These are phyloP conservation scores for Sphaceloma murrayae DNA, from an alignment of 2,329 filamentous ascomycete genomes.

Conservation along the genomic window DNA sequence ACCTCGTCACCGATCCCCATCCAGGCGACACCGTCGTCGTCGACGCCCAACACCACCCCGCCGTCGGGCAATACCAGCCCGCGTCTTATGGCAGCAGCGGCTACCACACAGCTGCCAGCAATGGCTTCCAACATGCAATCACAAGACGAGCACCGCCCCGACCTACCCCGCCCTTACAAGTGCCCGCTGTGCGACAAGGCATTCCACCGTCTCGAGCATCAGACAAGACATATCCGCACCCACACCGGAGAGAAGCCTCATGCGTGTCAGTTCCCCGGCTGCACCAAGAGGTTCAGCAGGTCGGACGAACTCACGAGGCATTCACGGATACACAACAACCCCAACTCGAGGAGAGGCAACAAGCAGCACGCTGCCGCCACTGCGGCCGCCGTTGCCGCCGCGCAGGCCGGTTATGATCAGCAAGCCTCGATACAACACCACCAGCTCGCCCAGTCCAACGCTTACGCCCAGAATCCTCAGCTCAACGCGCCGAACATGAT, in stretches of 20 bases:
- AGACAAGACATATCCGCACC: slow-evolving; percentile 84
- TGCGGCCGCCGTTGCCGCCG: slow-evolving; percentile 45
- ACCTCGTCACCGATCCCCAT: slow-evolving; percentile 21
- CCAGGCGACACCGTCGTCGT: slow-evolving; percentile 38
- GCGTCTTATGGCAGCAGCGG: slow-evolving; percentile 34
- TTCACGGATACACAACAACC: slow-evolving; percentile 97
- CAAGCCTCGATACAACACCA: slow-evolving; percentile 24
- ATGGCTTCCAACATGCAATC: slow-evolving; percentile 53
- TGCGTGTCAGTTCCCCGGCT: slow-evolving; percentile 87
- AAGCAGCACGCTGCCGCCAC: slow-evolving; percentile 61
- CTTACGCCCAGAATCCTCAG: slow-evolving; percentile 50
- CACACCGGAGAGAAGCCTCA: slow-evolving; percentile 98
- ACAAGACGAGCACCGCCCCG: slow-evolving; percentile 59
- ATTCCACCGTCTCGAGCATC: slow-evolving; percentile 95
- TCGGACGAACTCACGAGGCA: slow-evolving; percentile 95
- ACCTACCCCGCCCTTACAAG: slow-evolving; percentile 94
- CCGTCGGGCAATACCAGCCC: slow-evolving; percentile 20
- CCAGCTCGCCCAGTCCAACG: slow-evolving; percentile 68
- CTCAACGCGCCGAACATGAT: slow-evolving; percentile 49
- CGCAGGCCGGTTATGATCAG: slow-evolving; percentile 37
- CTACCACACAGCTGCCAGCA: slow-evolving; percentile 36
- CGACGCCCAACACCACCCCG: slow-evolving; percentile 17
- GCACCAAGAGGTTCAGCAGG: slow-evolving; percentile 92
- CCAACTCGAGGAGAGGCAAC: slow-evolving; percentile 88
- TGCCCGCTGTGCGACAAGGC: slow-evolving; percentile 97